Conservation (phyloP, 805 yeast species). For the Kodamaea nitidulidarum region DNA sequence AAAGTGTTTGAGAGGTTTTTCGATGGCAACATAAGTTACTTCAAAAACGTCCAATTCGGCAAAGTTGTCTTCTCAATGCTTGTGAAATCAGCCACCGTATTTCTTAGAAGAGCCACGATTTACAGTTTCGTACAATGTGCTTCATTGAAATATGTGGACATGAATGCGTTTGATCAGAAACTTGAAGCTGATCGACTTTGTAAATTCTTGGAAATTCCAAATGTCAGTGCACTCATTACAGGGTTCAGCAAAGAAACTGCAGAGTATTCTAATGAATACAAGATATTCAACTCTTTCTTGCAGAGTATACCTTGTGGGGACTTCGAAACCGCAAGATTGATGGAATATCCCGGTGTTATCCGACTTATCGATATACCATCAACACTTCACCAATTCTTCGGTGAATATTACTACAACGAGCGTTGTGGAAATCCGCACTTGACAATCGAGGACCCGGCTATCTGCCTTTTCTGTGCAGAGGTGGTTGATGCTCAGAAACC, state of each 20-base stretch:
- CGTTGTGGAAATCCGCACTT: constrained; percentile 36
- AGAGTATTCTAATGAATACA: constrained; percentile 9
- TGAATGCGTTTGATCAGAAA: constrained; percentile 3
- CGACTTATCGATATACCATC: constrained; percentile 61
- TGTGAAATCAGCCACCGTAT: constrained; percentile 57
- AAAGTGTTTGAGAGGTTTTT: constrained; percentile 22
- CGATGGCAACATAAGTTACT: constrained; percentile 10
- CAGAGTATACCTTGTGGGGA: constrained; percentile 7
- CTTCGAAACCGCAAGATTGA: constrained; percentile 15
- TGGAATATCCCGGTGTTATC: constrained; percentile 67
- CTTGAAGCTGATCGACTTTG: constrained; percentile 57
- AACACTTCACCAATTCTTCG: constrained; percentile 65
- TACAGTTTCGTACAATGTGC: constrained; percentile 54
- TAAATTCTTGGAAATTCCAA: constrained; percentile 45
- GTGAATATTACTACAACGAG: constrained; percentile 48
- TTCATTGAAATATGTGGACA: constrained; percentile 27
- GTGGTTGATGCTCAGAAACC: constrained; percentile 63
- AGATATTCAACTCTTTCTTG: constrained; percentile 10
- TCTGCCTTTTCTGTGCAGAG: constrained; percentile 79
- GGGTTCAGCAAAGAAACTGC: neutral
- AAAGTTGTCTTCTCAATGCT: constrained; percentile 49
- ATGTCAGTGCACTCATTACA: constrained; percentile 17
- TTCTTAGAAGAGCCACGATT: constrained; percentile 58
- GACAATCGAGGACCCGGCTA: constrained; percentile 65
- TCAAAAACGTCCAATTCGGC: constrained; percentile 27